Evolutionary conservation across 2,329 filamentous ascomycete genomes (phyloP).

Genomic region (Davidsoniella australis): DNA sequence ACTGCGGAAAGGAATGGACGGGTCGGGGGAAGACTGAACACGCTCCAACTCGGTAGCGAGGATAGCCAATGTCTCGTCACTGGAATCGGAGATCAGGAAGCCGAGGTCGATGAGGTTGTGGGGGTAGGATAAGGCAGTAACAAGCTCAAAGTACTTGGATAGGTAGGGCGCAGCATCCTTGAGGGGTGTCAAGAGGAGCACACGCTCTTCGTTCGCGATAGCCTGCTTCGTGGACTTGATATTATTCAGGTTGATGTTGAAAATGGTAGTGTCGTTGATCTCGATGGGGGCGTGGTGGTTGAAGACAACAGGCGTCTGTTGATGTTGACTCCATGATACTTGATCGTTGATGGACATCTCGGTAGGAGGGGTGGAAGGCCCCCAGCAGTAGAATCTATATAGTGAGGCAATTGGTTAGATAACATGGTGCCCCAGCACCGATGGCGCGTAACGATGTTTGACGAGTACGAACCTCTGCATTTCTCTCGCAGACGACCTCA

Average conservation of each 20-base stretch:
- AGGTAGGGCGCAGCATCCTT: constrained; percentile 75
- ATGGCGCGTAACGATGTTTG: too few relatives aligned
- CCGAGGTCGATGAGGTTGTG: constrained; percentile 89
- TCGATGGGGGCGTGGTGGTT: constrained; percentile 84
- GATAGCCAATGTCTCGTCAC: constrained; percentile 79
- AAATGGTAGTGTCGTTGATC: constrained; percentile 65
- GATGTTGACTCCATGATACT: constrained; percentile 71
- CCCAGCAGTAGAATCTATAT: constrained; percentile 88
- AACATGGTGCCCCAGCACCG: not conserved
- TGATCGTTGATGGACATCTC: constrained; percentile 87
- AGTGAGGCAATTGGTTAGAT: not conserved
- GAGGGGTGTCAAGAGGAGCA: constrained; percentile 83
- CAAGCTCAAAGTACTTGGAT: constrained; percentile 80
- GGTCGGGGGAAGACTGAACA: constrained; percentile 62
- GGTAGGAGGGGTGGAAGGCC: constrained; percentile 87
- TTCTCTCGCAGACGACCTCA: constrained; percentile 63
- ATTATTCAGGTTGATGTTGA: constrained; percentile 67
- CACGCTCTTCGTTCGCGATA: constrained; percentile 61
- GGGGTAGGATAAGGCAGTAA: constrained; percentile 80
- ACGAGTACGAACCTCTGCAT: constrained; percentile 61
- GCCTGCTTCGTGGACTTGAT: constrained; percentile 70
- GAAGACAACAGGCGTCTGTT: constrained; percentile 86
- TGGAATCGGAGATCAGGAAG: constrained; percentile 84
- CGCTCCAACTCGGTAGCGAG: constrained; percentile 73
- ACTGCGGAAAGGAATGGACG: constrained; percentile 65